Base-by-base conservation (phyloP, 1,284 basidiomycete species). In the Rhodotorula sp. region DNA sequence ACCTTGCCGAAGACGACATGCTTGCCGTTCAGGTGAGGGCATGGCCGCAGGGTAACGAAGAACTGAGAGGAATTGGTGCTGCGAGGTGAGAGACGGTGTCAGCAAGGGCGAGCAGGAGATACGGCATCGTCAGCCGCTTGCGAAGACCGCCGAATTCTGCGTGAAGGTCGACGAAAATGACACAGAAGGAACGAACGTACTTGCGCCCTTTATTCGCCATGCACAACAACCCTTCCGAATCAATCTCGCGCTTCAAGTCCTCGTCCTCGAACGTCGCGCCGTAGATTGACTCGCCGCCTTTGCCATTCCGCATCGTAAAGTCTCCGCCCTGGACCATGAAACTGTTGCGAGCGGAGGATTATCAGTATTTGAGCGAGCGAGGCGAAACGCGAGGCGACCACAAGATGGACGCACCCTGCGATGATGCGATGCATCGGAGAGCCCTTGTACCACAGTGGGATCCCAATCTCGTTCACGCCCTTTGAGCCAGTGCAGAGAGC, bases 401-500 rank as follows among this genome's bases (percentile, higher is more conserved):
- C 4, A 5, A 40, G 15, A 11, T 7, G 16, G 6, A 13, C 57
- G 22, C 24, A 59, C 50, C 62, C 64, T 0, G 69, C 84, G 69
- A 94, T 93, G 40, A 89, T 87, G 34, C 91, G 85, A 77, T 93
- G 91, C 24, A 93, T 83, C 56, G 87, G 86, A 67, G 85, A 86
- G 76, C 87, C 87, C 80, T 90, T 91, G 85, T 93, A 96, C 80
- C 89, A 88, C 6, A 95, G 84, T 6, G 89, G 87, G 20, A 85
- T 81, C 56, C 88, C 85, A 0, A 87, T 85, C 84, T 78, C 2
- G 82, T 80, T 0, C 88, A 87, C 77, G 22, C 92, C 91, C 77
- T 87, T 88, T 79, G 94, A 90, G 20, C 92, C 93, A 0, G 92
- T 94, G 79, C 90, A 93, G 67, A 96, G 83, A 16, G 88, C 88